These are phyloP conservation scores for Ophiocordyceps robertsii DNA, from an alignment of 2,329 filamentous ascomycete genomes.

Conservation along the genomic window DNA sequence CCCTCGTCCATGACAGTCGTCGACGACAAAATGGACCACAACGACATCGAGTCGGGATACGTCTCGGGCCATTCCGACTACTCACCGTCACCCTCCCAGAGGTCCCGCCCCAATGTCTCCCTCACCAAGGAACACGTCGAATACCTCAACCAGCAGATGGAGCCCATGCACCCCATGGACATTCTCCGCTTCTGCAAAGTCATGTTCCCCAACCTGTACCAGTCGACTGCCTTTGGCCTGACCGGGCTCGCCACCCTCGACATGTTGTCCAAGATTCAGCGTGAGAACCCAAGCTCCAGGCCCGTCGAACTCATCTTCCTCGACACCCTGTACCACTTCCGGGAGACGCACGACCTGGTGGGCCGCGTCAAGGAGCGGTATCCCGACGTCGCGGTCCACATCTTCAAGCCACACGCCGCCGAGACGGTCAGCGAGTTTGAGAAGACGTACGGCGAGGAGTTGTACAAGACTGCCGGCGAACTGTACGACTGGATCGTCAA, in stretches of 20 bases:
- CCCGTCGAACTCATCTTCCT: conserved; percentile 63
- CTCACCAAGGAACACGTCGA: conserved; percentile 81
- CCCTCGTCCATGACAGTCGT: conserved; percentile 5
- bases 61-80: conserved; percentile 39
- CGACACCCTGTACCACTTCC: conserved; percentile 72
- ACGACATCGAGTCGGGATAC: conserved; percentile 69
- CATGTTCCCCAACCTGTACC: conserved; percentile 79
- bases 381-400: conserved; percentile 66
- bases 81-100: conserved; percentile 18
- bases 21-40: conserved; percentile 26
- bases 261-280: conserved; percentile 66
- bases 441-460: conserved; percentile 61
- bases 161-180: conserved; percentile 78
- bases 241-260: conserved; percentile 73
- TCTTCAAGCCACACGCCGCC: conserved; percentile 74
- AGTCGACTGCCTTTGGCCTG: conserved; percentile 72
- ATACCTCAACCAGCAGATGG: conserved; percentile 81
- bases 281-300: conserved; percentile 45
- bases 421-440: conserved; percentile 67
- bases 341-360: conserved; percentile 61
- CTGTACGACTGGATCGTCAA: conserved; percentile 96
- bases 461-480: conserved; percentile 79
- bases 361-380: conserved; percentile 66
- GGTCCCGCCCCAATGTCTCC: conserved; percentile 56
- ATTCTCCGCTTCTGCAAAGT: conserved; percentile 86